Evolutionary conservation across 768 basidiomycete species (phyloP), one percentile per base, ranked within the genome.

Genomic region (Phallus indusiatus): DNA sequence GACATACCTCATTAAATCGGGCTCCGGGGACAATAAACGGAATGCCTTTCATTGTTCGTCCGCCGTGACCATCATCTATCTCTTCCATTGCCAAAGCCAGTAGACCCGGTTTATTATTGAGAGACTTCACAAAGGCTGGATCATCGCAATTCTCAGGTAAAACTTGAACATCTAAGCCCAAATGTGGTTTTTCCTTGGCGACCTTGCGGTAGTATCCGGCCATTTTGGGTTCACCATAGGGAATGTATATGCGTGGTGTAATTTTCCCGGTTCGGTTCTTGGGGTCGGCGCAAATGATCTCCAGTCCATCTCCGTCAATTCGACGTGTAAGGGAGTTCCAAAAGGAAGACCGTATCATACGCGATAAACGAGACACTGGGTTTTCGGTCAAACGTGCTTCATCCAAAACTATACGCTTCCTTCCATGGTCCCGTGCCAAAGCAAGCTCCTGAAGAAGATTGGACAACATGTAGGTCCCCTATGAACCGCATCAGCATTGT

Each of bases 381-480:
- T 98, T 98, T 74, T 99, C 95, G 0, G 90, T 91, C 54, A 99
- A 78, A 62, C 95, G 88, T n/a, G 92, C 86, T 71, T 99, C 96
- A 65, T 99, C 96, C n/a, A 99, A 84, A 18, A 99, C 92, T 68
- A 99, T 96, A 8, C 93, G 88, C 73, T 95, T 95, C 59, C 94
- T 80, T 63, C 88, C 87, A 72, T 95, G 94, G 68, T 98, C 95
- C 9, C 92, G 84, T 6, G 96, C 95, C 20, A 98, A 83, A 1
- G 95, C 95, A 51, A 99, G 86, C 70, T 99, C 95, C 76, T 99
- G 95, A n/a, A 99, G 79, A 22, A 99, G 82, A 72, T 97, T 98
- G 12, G 95, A 97, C 50, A 99, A 78, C 95, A 97, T 98, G 73
- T 98, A 99, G n/a, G 89, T 97, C 47, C 96, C 95, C 88, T 94